Conservation (phyloP, 2,329 filamentous ascomycete species). For the Canariomyces notabilis region DNA sequence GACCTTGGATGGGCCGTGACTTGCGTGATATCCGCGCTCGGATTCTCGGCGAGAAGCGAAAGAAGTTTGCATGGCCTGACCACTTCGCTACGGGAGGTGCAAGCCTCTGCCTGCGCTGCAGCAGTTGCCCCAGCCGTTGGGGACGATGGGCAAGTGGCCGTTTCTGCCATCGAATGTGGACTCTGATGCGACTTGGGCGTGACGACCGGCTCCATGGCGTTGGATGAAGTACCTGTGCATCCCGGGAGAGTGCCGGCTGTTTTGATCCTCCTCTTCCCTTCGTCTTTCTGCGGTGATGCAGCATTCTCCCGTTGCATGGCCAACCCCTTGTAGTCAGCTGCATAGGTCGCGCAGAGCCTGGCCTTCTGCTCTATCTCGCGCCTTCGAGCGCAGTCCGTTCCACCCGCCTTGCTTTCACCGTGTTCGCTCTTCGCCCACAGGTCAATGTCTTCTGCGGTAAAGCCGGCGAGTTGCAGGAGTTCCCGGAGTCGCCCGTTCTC, state of each 20-base stretch:
- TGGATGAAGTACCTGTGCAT: background rate
- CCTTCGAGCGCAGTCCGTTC: background rate
- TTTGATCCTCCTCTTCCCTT: background rate
- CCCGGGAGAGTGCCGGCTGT: background rate
- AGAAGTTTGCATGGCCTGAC: constrained; percentile 15
- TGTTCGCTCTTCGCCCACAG: constrained; percentile 1
- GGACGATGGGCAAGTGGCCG: background rate
- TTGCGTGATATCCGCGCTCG: constrained; percentile 11
- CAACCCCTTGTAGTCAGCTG: background rate
- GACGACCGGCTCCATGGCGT: background rate
- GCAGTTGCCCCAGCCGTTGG: background rate
- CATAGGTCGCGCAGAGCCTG: background rate
- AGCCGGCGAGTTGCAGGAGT: constrained; percentile 11
- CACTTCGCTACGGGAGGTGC: background rate
- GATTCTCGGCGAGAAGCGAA: constrained; percentile 13
- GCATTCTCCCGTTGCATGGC: background rate
- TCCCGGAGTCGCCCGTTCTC: constrained; percentile 14
- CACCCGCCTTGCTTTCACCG: background rate
- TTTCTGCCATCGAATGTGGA: background rate
- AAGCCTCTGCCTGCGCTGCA: background rate
- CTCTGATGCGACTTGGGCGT: background rate
- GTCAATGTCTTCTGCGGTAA: constrained; percentile 11
- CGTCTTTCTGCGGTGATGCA: background rate
- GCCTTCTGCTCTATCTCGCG: constrained; percentile 3
- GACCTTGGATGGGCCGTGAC: constrained; percentile 2